Evolutionary conservation across 176 grass and related monocot species (phyloP).

Genomic region (Sorghum bicolor): DNA sequence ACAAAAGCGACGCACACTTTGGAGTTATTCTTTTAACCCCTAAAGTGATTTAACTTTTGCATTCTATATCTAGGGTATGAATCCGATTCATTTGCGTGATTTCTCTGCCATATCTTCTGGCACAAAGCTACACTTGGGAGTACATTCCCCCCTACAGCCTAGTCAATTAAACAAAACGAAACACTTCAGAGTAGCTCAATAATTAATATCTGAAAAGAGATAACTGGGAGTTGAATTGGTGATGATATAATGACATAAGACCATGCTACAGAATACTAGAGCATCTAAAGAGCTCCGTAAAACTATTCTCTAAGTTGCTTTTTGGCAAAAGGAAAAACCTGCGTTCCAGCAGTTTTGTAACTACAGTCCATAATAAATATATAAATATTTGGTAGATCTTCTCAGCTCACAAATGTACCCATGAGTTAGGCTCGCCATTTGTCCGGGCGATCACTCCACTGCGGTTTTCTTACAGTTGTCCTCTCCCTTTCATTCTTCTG

Average conservation of each 20-base stretch:
- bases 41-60: conserved; percentile 41
- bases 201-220: not conserved
- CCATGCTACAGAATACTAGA: not conserved
- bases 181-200: not conserved
- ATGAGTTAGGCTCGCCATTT: no score
- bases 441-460: no score
- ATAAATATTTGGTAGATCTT: no score
- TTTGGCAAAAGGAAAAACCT: no score
- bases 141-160: conserved; percentile 20
- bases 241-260: not conserved
- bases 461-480: no score
- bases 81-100: conserved; percentile 37
- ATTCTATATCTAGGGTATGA: conserved; percentile 30
- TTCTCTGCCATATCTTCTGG: conserved; percentile 25
- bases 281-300: not conserved
- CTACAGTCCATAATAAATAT: no score
- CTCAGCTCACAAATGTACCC: no score
- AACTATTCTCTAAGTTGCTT: not conserved
- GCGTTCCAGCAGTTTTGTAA: not conserved
- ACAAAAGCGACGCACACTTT: not conserved
- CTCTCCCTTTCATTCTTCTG: no score
- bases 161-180: conserved; percentile 15
- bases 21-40: conserved; percentile 2
- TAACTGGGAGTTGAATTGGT: not conserved
- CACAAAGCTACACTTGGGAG: conserved; percentile 25